Evolutionary conservation across 1,139 yeast genomes (phyloP).

Genomic region (Pichia sp.): DNA sequence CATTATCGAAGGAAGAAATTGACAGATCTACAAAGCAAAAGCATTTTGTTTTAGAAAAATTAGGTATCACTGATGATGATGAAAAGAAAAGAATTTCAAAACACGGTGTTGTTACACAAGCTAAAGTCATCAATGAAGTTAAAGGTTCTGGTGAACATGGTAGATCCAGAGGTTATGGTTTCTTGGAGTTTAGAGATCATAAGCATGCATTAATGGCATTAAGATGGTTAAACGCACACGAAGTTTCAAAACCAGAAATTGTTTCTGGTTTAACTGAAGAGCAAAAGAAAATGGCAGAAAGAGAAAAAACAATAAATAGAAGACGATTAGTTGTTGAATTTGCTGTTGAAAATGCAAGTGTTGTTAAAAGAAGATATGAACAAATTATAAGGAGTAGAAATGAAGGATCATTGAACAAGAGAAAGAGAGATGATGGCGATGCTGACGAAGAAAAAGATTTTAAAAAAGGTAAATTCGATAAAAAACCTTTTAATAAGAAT

Average conservation of each 20-base stretch:
- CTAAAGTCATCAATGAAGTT: slow-evolving; percentile 87
- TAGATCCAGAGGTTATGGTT: slow-evolving; percentile 95
- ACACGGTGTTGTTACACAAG: slow-evolving; percentile 87
- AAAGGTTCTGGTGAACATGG: slow-evolving; percentile 85
- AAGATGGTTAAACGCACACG: slow-evolving; percentile 95
- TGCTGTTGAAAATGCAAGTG: slow-evolving; percentile 92
- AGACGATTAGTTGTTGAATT: slow-evolving; percentile 89
- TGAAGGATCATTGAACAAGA: slow-evolving; percentile 34
- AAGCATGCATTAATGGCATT: slow-evolving; percentile 91
- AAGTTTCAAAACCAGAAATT: slow-evolving; percentile 65
- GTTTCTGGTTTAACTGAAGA: slow-evolving; percentile 68
- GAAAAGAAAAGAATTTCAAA: slow-evolving; percentile 58
- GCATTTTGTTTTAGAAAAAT: slow-evolving; percentile 26
- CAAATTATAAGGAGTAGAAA: slow-evolving; percentile 36
- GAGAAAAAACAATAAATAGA: slow-evolving; percentile 46
- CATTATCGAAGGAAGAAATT: slow-evolving; percentile 83
- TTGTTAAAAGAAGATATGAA: slow-evolving; percentile 83
- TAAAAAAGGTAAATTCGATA: slow-evolving; percentile 17
- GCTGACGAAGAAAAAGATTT: slow-evolving; percentile 8
- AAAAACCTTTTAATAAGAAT: slow-evolving; percentile 13
- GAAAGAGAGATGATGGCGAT: slow-evolving; percentile 18
- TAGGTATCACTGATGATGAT: slow-evolving; percentile 39
- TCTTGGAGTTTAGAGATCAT: slow-evolving; percentile 89
- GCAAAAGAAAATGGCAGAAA: slow-evolving; percentile 47
- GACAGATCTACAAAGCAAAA: slow-evolving; percentile 69